Evolutionary conservation across 768 basidiomycete species (phyloP), one percentile per base, ranked within the genome.

Genomic region (Pulveroboletus sp.): DNA sequence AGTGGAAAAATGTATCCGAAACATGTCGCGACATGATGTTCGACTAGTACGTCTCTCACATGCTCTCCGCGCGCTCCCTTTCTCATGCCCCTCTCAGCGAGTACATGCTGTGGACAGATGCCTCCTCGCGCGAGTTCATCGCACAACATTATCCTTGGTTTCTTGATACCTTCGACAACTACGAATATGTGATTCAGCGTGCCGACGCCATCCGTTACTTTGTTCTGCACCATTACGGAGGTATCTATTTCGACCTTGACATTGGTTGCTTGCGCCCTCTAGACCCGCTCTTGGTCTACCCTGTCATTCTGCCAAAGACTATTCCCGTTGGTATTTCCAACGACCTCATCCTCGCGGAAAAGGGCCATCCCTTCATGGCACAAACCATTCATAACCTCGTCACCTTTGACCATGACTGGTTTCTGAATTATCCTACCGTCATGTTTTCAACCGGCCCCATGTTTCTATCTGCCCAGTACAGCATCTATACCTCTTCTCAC

Each of bases 391-490:
- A 94, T 72, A 91, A 88, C 66, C 81, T 97, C 52, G 77, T 83
- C 61, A 84, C 84, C 18, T 99, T 95, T 65, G 91, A 98, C 71
- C 91, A 95, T 67, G 81, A 83, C 46, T 99, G 91, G 84, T 68
- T 96, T 47, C 82, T 94, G 64, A 96, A 98, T 70, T 99, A 99
- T 60, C 96, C 96, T 30, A 99, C 96, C 26, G 96, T 99, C 74
- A 99, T 99, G 96, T 99, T 99, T 72, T 93, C 93, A 46, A 99
- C 96, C 0, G 95, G 95, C 1, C 96, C 96, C 61, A 99, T 99
- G 96, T 99, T 97, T 71, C 73, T 99, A 11, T 97, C 94, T 1
- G 84, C 86, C 3, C 92, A 96, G 65, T 95, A 95, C 67, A 89
- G 91, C 37, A 76, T 94, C 45, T 98, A 89, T 70, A 79, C 80